Percentiles rank a stretch among this genome's conserved stretches.
Conservation (phyloP, 495 filamentous ascomycete genomes). For the Podospora fimiseda region DNA sequence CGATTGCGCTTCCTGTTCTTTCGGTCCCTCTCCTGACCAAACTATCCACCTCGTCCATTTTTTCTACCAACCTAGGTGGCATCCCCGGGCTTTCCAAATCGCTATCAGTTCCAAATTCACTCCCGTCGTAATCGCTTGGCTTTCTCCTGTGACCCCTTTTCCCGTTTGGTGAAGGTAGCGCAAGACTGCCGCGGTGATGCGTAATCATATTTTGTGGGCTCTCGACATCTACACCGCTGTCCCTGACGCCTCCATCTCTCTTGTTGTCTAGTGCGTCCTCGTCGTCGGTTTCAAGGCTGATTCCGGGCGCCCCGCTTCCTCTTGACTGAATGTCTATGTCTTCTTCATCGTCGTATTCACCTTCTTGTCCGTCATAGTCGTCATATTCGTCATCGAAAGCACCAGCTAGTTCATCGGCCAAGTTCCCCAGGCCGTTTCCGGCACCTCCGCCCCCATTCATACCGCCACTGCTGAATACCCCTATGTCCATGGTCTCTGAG, state of each 20-base stretch:
- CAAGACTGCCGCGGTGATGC: constrained; percentile 28
- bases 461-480: constrained; percentile 37
- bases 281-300: constrained; percentile 21
- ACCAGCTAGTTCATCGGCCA: constrained; percentile 73
- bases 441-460: constrained; percentile 31
- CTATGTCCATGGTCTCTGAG: constrained; percentile 41
- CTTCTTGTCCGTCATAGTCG: constrained; percentile 51
- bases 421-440: constrained; percentile 65
- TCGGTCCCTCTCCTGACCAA: constrained; percentile 67
- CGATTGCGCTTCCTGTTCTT: constrained; percentile 60
- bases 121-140: constrained; percentile 52
- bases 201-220: constrained; percentile 22
- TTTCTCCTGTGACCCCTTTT: constrained; percentile 39
- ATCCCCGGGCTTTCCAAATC: constrained; percentile 67
- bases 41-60: constrained; percentile 71
- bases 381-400: constrained; percentile 50
- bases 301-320: constrained; percentile 29
- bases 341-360: constrained; percentile 42
- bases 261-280: constrained; percentile 6
- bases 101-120: constrained; percentile 62
- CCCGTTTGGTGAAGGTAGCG: constrained; percentile 32
- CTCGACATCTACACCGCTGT: constrained; percentile 42
- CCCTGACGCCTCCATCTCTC: constrained; percentile 24
- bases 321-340: constrained; percentile 57
- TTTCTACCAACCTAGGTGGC: constrained; percentile 62